Evolutionary conservation across 2,329 filamentous ascomycete species (phyloP).

Genomic region (Aureobasidium uvarum): DNA sequence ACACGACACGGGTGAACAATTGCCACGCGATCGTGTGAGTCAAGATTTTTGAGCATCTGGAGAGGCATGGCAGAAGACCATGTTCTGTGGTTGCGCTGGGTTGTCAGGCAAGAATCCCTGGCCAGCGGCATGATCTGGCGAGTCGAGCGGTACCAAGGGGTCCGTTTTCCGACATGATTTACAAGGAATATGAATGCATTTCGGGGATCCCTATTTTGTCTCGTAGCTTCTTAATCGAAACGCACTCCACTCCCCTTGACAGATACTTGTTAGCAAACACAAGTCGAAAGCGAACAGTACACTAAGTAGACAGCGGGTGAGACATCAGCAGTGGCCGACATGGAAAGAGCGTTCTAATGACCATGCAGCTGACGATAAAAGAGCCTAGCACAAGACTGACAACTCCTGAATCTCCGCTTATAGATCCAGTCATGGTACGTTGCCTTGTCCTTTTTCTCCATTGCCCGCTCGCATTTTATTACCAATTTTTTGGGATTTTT

Average conservation of each 20-base stretch:
- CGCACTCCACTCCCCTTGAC: background rate
- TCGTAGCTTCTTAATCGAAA: background rate
- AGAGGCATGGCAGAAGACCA: background rate
- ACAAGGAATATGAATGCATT: slow-evolving; percentile 8
- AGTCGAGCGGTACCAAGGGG: slow-evolving; percentile 23
- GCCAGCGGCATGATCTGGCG: slow-evolving; percentile 14
- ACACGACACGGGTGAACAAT: too few species aligned
- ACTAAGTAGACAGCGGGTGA: slow-evolving; percentile 12
- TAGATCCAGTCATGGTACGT: slow-evolving; percentile 20
- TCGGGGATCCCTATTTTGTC: background rate
- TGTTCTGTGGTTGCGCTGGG: background rate
- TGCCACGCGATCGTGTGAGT: background rate
- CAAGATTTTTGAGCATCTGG: background rate
- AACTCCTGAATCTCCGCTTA: slow-evolving; percentile 26
- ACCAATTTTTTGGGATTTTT: background rate
- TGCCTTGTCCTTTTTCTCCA: slow-evolving; percentile 2
- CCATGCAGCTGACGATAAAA: slow-evolving; percentile 20
- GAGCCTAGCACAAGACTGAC: slow-evolving; percentile 15
- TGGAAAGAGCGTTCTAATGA: slow-evolving; percentile 1
- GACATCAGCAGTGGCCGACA: slow-evolving; percentile 4
- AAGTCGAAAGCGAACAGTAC: background rate
- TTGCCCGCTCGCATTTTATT: background rate
- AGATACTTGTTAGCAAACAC: background rate
- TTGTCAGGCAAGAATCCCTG: slow-evolving; percentile 7
- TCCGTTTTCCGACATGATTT: background rate